Evolutionary conservation across 495 filamentous ascomycete species (phyloP), one percentile per base, ranked within the genome.

Genomic region (Penicillium pulvis): DNA sequence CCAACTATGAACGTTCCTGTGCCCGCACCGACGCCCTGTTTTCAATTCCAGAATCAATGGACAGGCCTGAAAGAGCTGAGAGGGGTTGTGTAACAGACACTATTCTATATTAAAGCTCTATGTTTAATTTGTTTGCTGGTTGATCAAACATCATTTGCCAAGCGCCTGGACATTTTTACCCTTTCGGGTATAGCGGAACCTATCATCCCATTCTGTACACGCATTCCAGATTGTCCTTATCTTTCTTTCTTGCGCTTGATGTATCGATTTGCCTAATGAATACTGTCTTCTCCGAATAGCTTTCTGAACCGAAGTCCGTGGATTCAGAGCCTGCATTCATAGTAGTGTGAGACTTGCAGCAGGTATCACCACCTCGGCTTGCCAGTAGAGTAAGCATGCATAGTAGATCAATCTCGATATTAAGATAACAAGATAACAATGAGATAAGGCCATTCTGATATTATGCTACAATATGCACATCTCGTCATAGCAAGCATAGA

Each of bases 141-240:
- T 28, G 28, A 4, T 28, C 28, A 28, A 28, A 46, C 17, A 26
- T 28, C 20, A 47, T 26, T 28, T 36, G n/a, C 54, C 51, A 61
- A 60, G 48, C 20, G 20, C 17, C 58, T 65, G 74, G 74, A 75
- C 56, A 68, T 55, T 72, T 77, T 75, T 70, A 52, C 74, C 72
- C 19, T 65, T 70, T 71, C 33, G 36, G 71, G 74, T 55, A 74
- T 68, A 28, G 26, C 54, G 33, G 50, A 35, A 11, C 33, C 39
- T 19, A 26, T 59, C 58, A 64, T 61, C 72, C 69, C 4, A 35
- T 69, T 74, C 54, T 31, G 73, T 74, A 58, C 53, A 68, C 8
- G 24, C 50, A 46, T 51, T 75, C 67, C 72, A 57, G 46, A 33
- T 8, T 42, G 12, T n/a, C 14, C 39, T 45, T 19, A 20, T n/a